These are phyloP conservation scores for Plasmodium sp. DNA, from an alignment of 169 alveolate genomes.

Conservation along the genomic window DNA sequence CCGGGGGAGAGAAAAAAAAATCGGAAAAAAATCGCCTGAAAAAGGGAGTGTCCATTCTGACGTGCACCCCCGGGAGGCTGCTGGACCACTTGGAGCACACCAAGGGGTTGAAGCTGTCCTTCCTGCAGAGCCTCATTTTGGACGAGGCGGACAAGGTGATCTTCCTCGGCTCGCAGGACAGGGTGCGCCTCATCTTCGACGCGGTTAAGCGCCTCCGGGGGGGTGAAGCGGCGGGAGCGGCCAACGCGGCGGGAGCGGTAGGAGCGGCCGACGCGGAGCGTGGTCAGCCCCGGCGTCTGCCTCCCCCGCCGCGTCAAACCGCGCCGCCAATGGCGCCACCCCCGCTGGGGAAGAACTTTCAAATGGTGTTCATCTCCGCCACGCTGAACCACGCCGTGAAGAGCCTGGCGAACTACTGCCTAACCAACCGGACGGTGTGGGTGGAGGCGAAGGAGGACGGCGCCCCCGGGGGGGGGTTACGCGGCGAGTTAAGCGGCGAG, in stretches of 20 bases:
- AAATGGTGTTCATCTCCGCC: constrained; percentile 87
- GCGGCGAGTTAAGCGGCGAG: no score
- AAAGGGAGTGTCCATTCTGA: constrained; percentile 93
- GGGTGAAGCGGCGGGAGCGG: background rate
- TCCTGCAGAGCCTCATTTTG: constrained; percentile 87
- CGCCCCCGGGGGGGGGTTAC: no score
- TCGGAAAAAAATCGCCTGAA: constrained; percentile 92
- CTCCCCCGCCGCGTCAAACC: no score
- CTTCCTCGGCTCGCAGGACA: constrained; percentile 97
- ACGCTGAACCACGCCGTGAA: constrained; percentile 86
- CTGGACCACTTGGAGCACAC: constrained; percentile 94
- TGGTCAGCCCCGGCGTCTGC: no score
- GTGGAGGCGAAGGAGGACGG: constrained; percentile 1
- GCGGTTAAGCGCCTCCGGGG: background rate
- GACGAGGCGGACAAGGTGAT: constrained; percentile 99
- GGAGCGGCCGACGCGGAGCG: background rate
- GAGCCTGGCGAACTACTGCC: constrained; percentile 83
- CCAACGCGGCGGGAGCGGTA: background rate
- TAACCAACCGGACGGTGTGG: constrained; percentile 78
- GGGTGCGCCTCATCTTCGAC: constrained; percentile 90
- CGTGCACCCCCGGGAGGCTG: constrained; percentile 98
- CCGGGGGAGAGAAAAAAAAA: constrained; percentile 93
- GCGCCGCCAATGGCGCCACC: background rate
- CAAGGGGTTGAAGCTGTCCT: constrained; percentile 89
- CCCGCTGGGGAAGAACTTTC: constrained; percentile 30